Conservation (phyloP, 129 eudicot species). For the Scalesia atractyloides region DNA sequence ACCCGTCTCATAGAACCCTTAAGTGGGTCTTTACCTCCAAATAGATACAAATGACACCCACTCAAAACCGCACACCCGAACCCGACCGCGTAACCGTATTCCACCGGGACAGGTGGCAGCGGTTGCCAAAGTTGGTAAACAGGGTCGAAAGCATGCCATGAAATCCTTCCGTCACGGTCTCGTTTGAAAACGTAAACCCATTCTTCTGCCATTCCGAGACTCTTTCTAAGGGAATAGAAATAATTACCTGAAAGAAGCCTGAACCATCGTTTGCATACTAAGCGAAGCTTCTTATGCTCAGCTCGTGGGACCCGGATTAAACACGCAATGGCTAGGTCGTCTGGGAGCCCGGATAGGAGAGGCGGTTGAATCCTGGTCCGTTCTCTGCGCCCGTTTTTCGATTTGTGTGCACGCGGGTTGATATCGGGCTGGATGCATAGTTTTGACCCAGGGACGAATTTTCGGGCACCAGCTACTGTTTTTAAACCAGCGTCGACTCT, state of each 20-base stretch:
- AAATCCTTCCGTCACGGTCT: conserved; percentile 91
- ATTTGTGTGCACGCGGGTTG: conserved; percentile 89
- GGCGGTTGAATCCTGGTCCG: conserved; percentile 82
- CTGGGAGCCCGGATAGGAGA: conserved; percentile 93
- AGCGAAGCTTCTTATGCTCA: conserved; percentile 82
- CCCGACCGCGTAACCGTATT: conserved; percentile 84
- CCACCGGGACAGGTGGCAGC: conserved; percentile 92
- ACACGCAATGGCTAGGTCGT: conserved; percentile 90
- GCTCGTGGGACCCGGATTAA: conserved; percentile 93
- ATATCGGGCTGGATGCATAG: conserved; percentile 96
- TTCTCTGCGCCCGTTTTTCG: conserved; percentile 79
- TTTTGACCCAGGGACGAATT: conserved; percentile 97
- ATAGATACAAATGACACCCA: conserved; percentile 90
- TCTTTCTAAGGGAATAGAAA: conserved; percentile 76
- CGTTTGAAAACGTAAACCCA: conserved; percentile 91
- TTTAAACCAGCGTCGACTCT: conserved; percentile 90
- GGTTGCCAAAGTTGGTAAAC: conserved; percentile 95
- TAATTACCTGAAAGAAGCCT: conserved; percentile 73
- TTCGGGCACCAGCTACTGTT: conserved; percentile 97
- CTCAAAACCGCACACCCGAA: conserved; percentile 97
- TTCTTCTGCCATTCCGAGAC: conserved; percentile 89
- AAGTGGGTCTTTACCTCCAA: conserved; percentile 94
- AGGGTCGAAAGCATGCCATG: conserved; percentile 99
- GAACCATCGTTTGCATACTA: conserved; percentile 91
- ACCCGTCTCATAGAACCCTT: conserved; percentile 97